These are phyloP conservation scores for Russula brevipes DNA, from an alignment of 768 basidiomycete genomes.

Conservation along the genomic window DNA sequence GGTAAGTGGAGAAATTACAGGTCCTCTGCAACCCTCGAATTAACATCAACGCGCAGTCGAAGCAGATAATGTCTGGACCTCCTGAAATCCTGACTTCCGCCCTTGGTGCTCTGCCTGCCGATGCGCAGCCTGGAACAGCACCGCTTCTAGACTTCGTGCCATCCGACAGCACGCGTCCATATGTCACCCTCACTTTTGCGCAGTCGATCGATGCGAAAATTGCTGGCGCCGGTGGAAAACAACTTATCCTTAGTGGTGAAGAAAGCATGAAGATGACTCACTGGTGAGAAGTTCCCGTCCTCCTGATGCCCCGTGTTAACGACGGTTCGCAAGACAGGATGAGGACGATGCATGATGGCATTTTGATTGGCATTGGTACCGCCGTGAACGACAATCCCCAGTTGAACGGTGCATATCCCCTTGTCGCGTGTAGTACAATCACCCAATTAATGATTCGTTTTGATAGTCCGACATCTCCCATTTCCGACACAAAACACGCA, in stretches of 20 bases:
- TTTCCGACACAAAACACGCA: slow-evolving; percentile 29
- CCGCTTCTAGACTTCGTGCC: slow-evolving; percentile 22
- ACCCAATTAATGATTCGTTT: slow-evolving; percentile 5
- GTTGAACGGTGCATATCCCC: slow-evolving; percentile 64
- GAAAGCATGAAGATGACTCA: slow-evolving; percentile 95
- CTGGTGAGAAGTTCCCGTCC: slow-evolving; percentile 48
- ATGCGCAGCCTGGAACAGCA: slow-evolving; percentile 12
- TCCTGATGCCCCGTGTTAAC: neutral
- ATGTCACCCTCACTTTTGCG: slow-evolving; percentile 79
- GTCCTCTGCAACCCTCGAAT: neutral
- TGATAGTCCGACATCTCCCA: slow-evolving; percentile 52
- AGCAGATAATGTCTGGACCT: slow-evolving; percentile 8
- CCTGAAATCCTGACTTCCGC: slow-evolving; percentile 16
- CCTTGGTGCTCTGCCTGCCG: slow-evolving; percentile 16
- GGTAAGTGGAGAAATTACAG: too few relatives aligned
- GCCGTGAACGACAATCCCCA: slow-evolving; percentile 90
- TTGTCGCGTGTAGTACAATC: neutral
- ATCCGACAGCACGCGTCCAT: slow-evolving; percentile 38
- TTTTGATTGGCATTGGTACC: slow-evolving; percentile 87
- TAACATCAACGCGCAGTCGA: neutral
- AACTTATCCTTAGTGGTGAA: slow-evolving; percentile 76
- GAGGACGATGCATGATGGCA: slow-evolving; percentile 88
- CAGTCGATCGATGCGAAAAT: slow-evolving; percentile 88
- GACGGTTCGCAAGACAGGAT: slow-evolving; percentile 50
- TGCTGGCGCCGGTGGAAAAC: slow-evolving; percentile 63